phyloP scores from a whole-genome alignment of 495 filamentous ascomycete genomes.

The Penicillium goetzii region DNA sequence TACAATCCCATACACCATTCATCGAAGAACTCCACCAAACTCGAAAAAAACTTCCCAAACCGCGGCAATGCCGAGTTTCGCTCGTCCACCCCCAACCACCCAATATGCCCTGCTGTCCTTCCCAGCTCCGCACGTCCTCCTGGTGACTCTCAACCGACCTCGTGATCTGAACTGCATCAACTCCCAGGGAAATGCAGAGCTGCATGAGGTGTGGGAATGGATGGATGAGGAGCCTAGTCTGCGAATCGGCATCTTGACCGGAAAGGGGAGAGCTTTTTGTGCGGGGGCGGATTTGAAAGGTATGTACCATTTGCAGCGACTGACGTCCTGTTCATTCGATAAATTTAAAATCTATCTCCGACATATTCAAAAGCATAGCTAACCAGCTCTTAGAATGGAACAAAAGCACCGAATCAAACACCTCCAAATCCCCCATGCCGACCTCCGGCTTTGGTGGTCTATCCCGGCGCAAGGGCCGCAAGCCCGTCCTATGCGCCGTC shows the following conservation, averaged over 20 bases:
- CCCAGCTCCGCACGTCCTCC: constrained; percentile 52
- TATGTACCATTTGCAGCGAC: constrained; percentile 14
- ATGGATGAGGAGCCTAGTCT: constrained; percentile 58
- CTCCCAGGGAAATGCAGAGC: constrained; percentile 53
- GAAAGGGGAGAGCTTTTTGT: constrained; percentile 60
- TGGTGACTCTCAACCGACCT: constrained; percentile 54
- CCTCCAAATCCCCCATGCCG: constrained; percentile 23
- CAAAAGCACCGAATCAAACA: constrained; percentile 19
- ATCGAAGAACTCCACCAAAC: neutral
- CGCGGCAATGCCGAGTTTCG: constrained; percentile 32
- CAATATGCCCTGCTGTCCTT: constrained; percentile 45
- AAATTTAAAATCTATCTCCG: neutral
- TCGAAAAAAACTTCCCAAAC: neutral
- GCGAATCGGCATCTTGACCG: constrained; percentile 59
- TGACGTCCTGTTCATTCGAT: neutral
- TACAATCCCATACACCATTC: neutral
- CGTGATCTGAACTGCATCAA: constrained; percentile 55
- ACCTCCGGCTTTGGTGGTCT: constrained; percentile 45
- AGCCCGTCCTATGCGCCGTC: constrained; percentile 74
- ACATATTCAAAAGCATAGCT: neutral
- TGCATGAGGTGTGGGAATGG: constrained; percentile 58
- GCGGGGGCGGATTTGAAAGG: constrained; percentile 63
- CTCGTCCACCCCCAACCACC: constrained; percentile 42
- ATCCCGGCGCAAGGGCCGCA: constrained; percentile 51
- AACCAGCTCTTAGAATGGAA: constrained; percentile 45